These are phyloP conservation scores for Pleurotus sapidus DNA, from an alignment of 768 basidiomycete genomes.

Conservation along the genomic window DNA sequence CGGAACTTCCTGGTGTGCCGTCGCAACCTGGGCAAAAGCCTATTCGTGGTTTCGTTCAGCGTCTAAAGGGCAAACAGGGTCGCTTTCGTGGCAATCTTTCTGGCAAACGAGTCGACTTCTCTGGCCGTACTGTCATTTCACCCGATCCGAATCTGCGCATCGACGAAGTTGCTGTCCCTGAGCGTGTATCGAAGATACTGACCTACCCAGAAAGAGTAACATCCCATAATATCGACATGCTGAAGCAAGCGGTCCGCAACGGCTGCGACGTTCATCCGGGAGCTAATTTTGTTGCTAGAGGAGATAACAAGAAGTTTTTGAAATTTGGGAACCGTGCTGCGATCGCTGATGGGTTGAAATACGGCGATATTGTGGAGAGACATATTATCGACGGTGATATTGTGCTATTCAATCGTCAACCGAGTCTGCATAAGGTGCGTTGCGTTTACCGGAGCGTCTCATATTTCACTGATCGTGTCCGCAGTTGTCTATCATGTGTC, in stretches of 20 bases:
- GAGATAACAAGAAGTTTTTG: constrained; percentile 85
- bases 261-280: constrained; percentile 92
- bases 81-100: constrained; percentile 98
- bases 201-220: constrained; percentile 98
- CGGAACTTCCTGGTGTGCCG: constrained; percentile 91
- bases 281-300: constrained; percentile 89
- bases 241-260: constrained; percentile 79
- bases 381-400: constrained; percentile 96
- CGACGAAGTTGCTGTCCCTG: constrained; percentile 97
- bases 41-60: constrained; percentile 96
- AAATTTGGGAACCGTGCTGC: constrained; percentile 81
- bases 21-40: constrained; percentile 88
- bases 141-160: constrained; percentile 99
- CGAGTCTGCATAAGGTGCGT: constrained; percentile 89
- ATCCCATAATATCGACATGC: constrained; percentile 75
- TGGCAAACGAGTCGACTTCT: constrained; percentile 99
- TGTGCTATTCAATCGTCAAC: constrained; percentile 97
- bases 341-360: constrained; percentile 76
- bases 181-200: constrained; percentile 90
- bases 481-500: constrained; percentile 98
- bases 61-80: constrained; percentile 97
- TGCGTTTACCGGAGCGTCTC: not conserved
- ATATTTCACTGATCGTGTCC: constrained; percentile 5
- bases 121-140: constrained; percentile 96
- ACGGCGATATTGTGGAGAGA: constrained; percentile 93